These are phyloP conservation scores for Tuber calosporum DNA, from an alignment of 495 filamentous ascomycete genomes.

Conservation along the genomic window DNA sequence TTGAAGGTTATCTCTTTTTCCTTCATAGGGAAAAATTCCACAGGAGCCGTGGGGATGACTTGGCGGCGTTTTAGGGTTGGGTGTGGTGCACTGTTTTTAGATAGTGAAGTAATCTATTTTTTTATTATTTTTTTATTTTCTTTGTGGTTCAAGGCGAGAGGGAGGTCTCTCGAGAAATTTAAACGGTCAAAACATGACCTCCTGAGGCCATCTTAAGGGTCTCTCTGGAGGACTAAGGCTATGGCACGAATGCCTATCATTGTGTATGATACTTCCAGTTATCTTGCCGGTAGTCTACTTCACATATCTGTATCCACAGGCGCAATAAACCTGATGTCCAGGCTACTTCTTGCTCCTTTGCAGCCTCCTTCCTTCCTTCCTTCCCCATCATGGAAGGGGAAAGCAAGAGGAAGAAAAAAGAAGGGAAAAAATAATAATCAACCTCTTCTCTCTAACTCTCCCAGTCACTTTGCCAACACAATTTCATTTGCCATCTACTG, in stretches of 20 bases:
- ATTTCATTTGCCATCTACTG: not conserved
- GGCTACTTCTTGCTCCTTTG: not conserved
- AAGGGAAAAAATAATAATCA: not conserved
- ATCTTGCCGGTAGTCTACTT: not conserved
- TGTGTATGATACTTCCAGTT: not conserved
- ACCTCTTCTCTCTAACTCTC: not conserved
- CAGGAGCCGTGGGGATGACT: slow-evolving; percentile 30
- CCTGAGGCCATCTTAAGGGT: not conserved
- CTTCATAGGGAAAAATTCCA: not conserved
- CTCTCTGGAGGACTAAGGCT: not conserved
- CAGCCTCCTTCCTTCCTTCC: not conserved
- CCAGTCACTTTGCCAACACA: not conserved
- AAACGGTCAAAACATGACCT: not conserved
- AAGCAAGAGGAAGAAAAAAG: not conserved
- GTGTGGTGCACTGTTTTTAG: slow-evolving; percentile 12
- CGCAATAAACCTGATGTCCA: not conserved
- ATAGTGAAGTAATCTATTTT: not conserved
- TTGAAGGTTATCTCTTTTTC: not conserved
- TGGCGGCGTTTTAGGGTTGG: slow-evolving; percentile 23
- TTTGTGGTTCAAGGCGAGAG: not conserved
- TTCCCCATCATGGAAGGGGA: not conserved
- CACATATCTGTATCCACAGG: not conserved
- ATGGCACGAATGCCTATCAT: not conserved
- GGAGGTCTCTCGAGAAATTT: not conserved
- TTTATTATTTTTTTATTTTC: not conserved